These are phyloP conservation scores for Centrapalus pauciflorus DNA, from an alignment of 129 eudicot genomes.

Conservation along the genomic window DNA sequence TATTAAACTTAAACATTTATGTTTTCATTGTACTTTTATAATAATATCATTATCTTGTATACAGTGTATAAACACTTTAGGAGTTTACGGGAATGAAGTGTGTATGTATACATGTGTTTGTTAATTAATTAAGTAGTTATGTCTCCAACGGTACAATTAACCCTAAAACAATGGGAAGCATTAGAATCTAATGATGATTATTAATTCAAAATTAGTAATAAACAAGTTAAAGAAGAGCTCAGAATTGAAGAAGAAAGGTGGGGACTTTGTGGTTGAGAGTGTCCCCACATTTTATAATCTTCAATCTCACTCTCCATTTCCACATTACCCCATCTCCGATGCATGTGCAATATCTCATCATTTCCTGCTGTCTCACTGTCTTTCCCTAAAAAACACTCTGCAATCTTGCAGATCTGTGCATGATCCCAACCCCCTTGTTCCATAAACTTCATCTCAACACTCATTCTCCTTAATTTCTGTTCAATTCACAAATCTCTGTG, in stretches of 20 bases:
- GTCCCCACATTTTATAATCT: constrained; percentile 34
- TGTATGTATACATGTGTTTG: no score
- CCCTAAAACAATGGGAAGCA: background rate
- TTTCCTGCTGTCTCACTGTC: constrained; percentile 51
- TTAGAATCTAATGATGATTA: background rate
- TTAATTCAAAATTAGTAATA: background rate
- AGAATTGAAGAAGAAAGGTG: constrained; percentile 1
- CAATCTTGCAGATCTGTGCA: constrained; percentile 35
- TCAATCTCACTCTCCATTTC: constrained; percentile 26
- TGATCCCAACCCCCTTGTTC: constrained; percentile 30
- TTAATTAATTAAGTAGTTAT: background rate
- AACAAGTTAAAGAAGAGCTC: constrained; percentile 9
- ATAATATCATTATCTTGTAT: no score
- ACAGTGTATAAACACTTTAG: no score
- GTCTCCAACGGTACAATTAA: constrained; percentile 23
- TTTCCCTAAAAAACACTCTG: constrained; percentile 34
- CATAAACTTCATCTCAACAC: constrained; percentile 27
- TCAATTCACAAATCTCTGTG: constrained; percentile 8
- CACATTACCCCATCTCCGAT: constrained; percentile 7
- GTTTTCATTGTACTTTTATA: no score
- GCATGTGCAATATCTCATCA: constrained; percentile 64
- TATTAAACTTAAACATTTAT: no score
- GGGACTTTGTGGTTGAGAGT: constrained; percentile 25
- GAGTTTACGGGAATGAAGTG: no score
- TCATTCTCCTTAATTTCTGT: constrained; percentile 20